These are phyloP conservation scores for Globisporangium parvum DNA, from an alignment of 352 stramenopile genomes.

Conservation along the genomic window DNA sequence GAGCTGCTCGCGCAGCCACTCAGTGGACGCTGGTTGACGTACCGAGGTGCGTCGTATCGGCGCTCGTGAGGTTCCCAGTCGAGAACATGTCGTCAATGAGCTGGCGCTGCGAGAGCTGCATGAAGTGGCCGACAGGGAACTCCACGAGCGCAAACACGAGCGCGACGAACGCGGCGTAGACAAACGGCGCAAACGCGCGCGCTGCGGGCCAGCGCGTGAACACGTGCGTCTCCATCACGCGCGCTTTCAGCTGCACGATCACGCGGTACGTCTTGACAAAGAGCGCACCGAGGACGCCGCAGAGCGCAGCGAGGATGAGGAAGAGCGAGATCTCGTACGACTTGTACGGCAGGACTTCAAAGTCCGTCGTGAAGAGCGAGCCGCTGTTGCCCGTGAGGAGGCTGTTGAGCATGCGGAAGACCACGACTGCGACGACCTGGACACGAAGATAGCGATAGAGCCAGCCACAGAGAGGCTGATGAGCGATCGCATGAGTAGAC, in stretches of 20 bases:
- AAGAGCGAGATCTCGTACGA: constrained; percentile 75
- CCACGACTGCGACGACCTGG: constrained; percentile 69
- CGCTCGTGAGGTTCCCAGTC: constrained; percentile 38
- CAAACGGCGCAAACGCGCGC: constrained; percentile 38
- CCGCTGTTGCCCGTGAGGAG: constrained; percentile 50
- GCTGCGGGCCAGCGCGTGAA: constrained; percentile 19
- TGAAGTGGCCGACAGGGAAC: constrained; percentile 74
- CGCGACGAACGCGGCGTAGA: constrained; percentile 61
- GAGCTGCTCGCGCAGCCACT: not conserved
- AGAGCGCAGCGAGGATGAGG: constrained; percentile 71
- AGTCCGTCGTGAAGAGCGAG: constrained; percentile 78
- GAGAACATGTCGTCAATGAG: constrained; percentile 88
- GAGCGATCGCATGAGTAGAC: not conserved
- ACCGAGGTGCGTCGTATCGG: constrained; percentile 29
- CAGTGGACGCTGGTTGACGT: not conserved
- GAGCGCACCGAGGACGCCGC: constrained; percentile 71
- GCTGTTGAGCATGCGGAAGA: constrained; percentile 74
- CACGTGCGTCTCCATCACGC: constrained; percentile 28
- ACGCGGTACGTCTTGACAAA: constrained; percentile 70
- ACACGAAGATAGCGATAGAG: not conserved
- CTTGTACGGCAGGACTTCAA: constrained; percentile 64
- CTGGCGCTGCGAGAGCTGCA: constrained; percentile 66
- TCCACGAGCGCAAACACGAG: constrained; percentile 64
- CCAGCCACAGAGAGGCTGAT: not conserved
- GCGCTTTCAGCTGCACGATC: constrained; percentile 37